Base-by-base conservation (phyloP, 495 filamentous ascomycete genomes). In the Platismatia glauca region DNA sequence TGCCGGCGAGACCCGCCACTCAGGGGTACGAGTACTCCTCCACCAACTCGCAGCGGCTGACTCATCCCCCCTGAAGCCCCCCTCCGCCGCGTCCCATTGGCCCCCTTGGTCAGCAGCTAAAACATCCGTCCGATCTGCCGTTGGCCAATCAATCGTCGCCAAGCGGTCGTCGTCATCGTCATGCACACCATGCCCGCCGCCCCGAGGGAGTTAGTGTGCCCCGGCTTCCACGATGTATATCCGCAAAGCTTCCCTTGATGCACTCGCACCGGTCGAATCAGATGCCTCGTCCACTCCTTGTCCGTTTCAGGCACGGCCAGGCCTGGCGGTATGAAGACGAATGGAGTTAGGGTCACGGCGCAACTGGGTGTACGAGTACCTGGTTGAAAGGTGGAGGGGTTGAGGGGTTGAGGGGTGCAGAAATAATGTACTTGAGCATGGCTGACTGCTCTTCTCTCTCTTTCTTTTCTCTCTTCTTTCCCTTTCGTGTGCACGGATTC, bases 171-270 rank as follows among this genome's bases (percentile, higher is more conserved):
- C 7, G 4, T 52, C 15, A 33, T 6, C 18, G 11, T 31, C 50
- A 53, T 53, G 29, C 29, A 53, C 29, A 53, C 50, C 50, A 53
- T 53, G n/a, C n/a, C n/a, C n/a, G n/a, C n/a, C n/a, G n/a, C n/a
- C n/a, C n/a, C n/a, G n/a, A n/a, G n/a, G n/a, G n/a, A n/a, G n/a
- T n/a, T n/a, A n/a, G n/a, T n/a, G n/a, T n/a, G n/a, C n/a, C n/a
- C n/a, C n/a, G n/a, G n/a, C n/a, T n/a, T n/a, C n/a, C n/a, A n/a
- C n/a, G n/a, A n/a, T n/a, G n/a, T n/a, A n/a, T n/a, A n/a, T n/a
- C n/a, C n/a, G n/a, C n/a, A n/a, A n/a, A n/a, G n/a, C n/a, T n/a
- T n/a, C n/a, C n/a, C n/a, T n/a, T n/a, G n/a, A n/a, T n/a, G n/a
- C 29, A 0, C 29, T 12, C 7, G 8, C 46, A 50, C 12, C 46